A percentile compares a stretch with the other conserved stretches of the same genome.
Evolutionary conservation across 2,329 filamentous ascomycete species (phyloP).

Genomic region (Zymoseptoria tritici): DNA sequence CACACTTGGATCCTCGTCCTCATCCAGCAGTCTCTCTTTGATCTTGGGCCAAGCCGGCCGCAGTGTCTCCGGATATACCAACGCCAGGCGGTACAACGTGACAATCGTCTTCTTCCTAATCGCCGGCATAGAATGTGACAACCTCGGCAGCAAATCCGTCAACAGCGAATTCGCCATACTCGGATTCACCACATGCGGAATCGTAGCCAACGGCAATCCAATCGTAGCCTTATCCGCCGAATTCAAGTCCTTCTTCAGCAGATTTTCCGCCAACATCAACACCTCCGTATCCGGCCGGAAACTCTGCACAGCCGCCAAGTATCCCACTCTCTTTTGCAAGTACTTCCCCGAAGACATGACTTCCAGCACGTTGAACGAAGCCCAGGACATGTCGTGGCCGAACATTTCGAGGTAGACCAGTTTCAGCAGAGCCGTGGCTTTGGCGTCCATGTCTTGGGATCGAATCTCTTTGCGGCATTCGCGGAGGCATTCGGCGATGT

Average conservation of each 20-base stretch:
- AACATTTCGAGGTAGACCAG: constrained; percentile 98
- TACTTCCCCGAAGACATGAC: constrained; percentile 97
- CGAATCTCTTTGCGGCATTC: constrained; percentile 93
- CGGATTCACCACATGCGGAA: constrained; percentile 92
- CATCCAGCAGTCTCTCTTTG: constrained; percentile 86
- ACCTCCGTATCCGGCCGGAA: constrained; percentile 95
- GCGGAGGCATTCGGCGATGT: constrained; percentile 85
- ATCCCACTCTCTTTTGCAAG: constrained; percentile 89
- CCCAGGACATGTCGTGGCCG: constrained; percentile 99
- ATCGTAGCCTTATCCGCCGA: constrained; percentile 68
- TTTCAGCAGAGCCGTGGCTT: constrained; percentile 91
- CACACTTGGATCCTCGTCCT: constrained; percentile 82
- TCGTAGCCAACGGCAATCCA: constrained; percentile 74
- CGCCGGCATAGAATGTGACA: constrained; percentile 76
- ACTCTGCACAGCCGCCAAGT: constrained; percentile 90
- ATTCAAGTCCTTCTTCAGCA: constrained; percentile 88
- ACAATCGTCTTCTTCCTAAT: constrained; percentile 95
- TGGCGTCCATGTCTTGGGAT: constrained; percentile 93
- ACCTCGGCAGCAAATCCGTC: constrained; percentile 73
- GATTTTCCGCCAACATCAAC: constrained; percentile 91
- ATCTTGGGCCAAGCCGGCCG: constrained; percentile 95
- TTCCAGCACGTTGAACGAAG: constrained; percentile 94
- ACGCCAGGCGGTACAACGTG: constrained; percentile 81
- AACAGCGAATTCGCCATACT: constrained; percentile 86
- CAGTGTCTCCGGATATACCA: constrained; percentile 94